Percentiles rank a stretch among this genome's conserved stretches.
phyloP scores from a whole-genome alignment of 345 rosid species.

The Brassica rapa region DNA sequence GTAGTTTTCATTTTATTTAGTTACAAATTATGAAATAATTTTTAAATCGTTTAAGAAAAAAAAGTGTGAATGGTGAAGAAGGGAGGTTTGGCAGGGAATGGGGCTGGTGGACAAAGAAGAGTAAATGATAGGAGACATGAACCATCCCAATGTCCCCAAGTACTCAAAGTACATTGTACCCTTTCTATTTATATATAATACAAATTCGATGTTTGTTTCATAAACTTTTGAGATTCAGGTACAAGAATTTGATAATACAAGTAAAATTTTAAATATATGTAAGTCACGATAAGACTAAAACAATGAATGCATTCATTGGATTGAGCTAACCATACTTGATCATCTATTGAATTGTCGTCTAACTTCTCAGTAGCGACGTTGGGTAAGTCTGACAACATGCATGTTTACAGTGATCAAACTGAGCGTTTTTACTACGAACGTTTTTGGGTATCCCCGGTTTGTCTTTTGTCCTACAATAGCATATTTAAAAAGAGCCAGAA shows the following conservation, averaged over 20 bases:
- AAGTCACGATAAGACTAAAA: background rate
- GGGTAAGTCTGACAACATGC: conserved; percentile 2
- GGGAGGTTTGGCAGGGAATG: conserved; percentile 46
- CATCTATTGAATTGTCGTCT: background rate
- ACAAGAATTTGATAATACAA: background rate
- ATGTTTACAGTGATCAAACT: background rate
- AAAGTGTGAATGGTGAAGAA: conserved; percentile 39
- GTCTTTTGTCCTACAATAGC: background rate
- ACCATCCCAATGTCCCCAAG: conserved; percentile 39
- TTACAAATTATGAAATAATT: background rate
- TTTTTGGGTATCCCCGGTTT: background rate
- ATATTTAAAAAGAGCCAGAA: background rate
- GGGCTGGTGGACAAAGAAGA: conserved; percentile 37
- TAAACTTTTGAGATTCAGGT: conserved; percentile 24
- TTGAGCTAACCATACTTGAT: conserved; percentile 1
- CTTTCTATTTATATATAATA: conserved; percentile 19
- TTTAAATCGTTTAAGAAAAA: background rate
- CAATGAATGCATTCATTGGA: background rate
- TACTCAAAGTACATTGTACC: conserved; percentile 47
- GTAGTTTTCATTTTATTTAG: background rate
- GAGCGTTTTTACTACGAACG: background rate
- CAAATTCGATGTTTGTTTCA: conserved; percentile 19
- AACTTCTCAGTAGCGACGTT: background rate
- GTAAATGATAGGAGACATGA: conserved; percentile 43
- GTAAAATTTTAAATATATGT: background rate